Percentiles rank a stretch among this genome's conserved stretches.
Evolutionary conservation across 192 early-diverging fungal genomes (phyloP).

Genomic region (Lobosporangium transversale): DNA sequence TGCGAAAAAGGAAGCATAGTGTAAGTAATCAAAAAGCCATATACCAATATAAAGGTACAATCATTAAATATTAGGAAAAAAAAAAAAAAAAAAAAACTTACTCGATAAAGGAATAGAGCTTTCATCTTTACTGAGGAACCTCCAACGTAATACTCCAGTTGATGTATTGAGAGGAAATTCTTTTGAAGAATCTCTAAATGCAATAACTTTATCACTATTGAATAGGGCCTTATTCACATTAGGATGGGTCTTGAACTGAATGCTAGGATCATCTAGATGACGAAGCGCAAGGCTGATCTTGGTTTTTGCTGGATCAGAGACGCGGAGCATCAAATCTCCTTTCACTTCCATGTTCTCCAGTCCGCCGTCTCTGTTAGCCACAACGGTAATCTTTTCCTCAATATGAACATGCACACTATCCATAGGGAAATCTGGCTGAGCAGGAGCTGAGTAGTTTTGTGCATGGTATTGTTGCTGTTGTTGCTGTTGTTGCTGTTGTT

Average conservation of each 20-base stretch:
- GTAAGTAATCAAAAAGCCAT: too few species aligned
- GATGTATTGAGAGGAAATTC: constrained; percentile 89
- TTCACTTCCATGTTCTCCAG: constrained; percentile 94
- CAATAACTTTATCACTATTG: constrained; percentile 73
- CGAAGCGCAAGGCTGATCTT: constrained; percentile 73
- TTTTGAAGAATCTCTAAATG: constrained; percentile 81
- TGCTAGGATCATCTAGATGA: constrained; percentile 66
- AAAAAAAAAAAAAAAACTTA: constrained; percentile 30
- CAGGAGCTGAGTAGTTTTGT: constrained; percentile 37
- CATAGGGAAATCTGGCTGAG: constrained; percentile 55
- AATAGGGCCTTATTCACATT: constrained; percentile 95
- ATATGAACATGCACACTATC: constrained; percentile 87
- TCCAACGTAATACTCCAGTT: constrained; percentile 91
- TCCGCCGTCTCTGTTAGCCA: constrained; percentile 90
- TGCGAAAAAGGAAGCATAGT: too few species aligned
- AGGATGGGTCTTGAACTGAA: constrained; percentile 98
- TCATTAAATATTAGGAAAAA: neutral
- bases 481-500: constrained; percentile 24
- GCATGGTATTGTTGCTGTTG: constrained; percentile 17
- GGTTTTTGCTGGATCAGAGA: constrained; percentile 72
- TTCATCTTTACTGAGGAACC: constrained; percentile 84
- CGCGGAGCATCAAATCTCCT: constrained; percentile 85
- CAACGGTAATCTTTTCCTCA: constrained; percentile 87
- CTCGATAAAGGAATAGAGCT: constrained; percentile 83
- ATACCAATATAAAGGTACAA: constrained; percentile 5